These are phyloP conservation scores for Peniophora sp. DNA, from an alignment of 1,284 basidiomycete genomes.

Conservation along the genomic window DNA sequence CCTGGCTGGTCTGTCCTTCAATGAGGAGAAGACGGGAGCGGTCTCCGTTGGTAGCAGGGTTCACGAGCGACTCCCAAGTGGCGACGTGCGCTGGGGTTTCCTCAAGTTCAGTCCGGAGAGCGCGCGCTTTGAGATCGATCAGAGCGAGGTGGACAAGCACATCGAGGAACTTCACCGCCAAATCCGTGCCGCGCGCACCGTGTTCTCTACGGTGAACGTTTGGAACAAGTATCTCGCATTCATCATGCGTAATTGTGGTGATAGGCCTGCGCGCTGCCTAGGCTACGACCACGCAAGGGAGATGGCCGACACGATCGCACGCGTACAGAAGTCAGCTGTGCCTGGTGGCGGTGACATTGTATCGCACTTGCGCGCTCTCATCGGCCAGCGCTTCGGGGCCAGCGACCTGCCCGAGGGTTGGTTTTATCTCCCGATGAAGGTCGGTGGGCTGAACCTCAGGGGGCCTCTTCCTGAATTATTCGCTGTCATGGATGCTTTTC, in stretches of 20 bases:
- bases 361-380: conserved; percentile 24
- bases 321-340: conserved; percentile 31
- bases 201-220: conserved; percentile 34
- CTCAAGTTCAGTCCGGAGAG: conserved; percentile 25
- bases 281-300: conserved; percentile 25
- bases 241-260: conserved; percentile 32
- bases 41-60: conserved; percentile 17
- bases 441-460: conserved; percentile 31
- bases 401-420: conserved; percentile 32
- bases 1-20: conserved; percentile 28
- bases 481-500: conserved; percentile 16
- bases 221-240: conserved; percentile 38
- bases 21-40: conserved; percentile 30
- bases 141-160: conserved; percentile 27
- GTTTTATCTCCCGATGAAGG: conserved; percentile 33
- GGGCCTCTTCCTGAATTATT: conserved; percentile 33
- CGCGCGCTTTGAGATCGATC: conserved; percentile 29
- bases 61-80: conserved; percentile 9
- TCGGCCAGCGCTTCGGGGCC: conserved; percentile 26
- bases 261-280: conserved; percentile 27
- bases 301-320: conserved; percentile 25
- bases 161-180: conserved; percentile 32
- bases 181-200: conserved; percentile 27
- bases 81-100: conserved; percentile 34
- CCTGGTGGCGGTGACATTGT: conserved; percentile 22